These are phyloP conservation scores for Russula emetica DNA, from an alignment of 768 basidiomycete species.

Conservation along the genomic window DNA sequence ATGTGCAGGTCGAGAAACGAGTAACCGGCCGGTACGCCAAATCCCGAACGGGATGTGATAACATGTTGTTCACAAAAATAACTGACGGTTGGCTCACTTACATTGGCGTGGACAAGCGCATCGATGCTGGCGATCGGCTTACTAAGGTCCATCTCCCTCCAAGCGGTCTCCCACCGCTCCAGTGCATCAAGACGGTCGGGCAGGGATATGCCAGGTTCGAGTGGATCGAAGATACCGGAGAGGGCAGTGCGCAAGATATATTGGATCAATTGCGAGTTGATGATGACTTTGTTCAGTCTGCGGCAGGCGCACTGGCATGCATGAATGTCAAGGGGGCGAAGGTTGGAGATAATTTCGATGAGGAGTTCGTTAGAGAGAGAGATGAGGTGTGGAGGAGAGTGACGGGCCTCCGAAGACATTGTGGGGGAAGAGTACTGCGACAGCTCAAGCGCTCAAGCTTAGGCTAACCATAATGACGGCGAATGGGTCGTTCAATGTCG, in stretches of 20 bases:
- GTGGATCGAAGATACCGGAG: conserved; percentile 18
- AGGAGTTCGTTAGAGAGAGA: conserved; percentile 19
- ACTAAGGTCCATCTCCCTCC: conserved; percentile 5
- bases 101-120: not conserved
- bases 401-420: conserved; percentile 2
- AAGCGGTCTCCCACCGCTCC: conserved; percentile 5
- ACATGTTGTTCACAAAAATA: conserved; percentile 10
- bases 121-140: not conserved
- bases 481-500: too few relatives aligned
- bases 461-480: too few relatives aligned
- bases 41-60: conserved; percentile 7
- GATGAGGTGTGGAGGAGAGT: conserved; percentile 1
- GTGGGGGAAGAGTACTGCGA: not conserved
- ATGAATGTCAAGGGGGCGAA: conserved; percentile 5
- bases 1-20: conserved; percentile 14
- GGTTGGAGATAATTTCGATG: conserved; percentile 8
- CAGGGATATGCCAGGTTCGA: conserved; percentile 11
- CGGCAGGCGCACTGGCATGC: not conserved
- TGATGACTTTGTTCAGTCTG: conserved; percentile 5
- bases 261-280: conserved; percentile 3
- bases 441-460: too few relatives aligned
- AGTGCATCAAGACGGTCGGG: conserved; percentile 4
- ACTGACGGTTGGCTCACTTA: not conserved
- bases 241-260: conserved; percentile 14
- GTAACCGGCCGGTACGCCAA: not conserved